Base-by-base conservation (phyloP, 1,139 yeast genomes). In the Scheffersomyces cryptocercus region DNA sequence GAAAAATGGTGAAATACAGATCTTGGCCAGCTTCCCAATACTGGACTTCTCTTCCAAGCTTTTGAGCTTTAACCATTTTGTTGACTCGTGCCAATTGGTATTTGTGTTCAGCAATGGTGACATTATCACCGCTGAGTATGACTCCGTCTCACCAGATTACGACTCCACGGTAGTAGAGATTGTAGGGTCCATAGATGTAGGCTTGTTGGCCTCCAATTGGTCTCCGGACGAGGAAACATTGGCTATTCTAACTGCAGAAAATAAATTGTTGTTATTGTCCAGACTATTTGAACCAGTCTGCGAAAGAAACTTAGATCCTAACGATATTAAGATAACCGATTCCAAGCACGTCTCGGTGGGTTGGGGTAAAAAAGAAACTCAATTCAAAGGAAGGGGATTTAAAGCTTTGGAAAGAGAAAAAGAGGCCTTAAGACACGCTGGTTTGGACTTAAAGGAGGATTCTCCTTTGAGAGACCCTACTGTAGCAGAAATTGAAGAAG, bases 331-430 rank as follows among this genome's bases (percentile, higher is more conserved):
- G 39, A 68, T 72, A 35, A 68, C 81, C 34, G 77, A 82, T 43
- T 83, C 91, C 3, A 85, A 85, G 54, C 97, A 93, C 58, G 97
- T 95, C 29, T 85, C 95, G 15, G 97, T 93, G 32, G 99, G 99
- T 14, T 95, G 99, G 99, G 99, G 99, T 58, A 88, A 87, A 54
- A 84, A 86, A 51, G 99, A 93, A 64, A 95, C 99, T 0, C 99
- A 95, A 65, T 95, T 95, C 64, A 85, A 88, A 64, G 99, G 99
- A 40, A 84, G 81, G 56, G 99, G 99, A 47, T 93, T 89, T 35
- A 84, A 84, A 55, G 91, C 88, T n/a, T 58, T 79, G 49, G 93
- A 86, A 63, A 76, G 91, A 64, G 86, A 82, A 55, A 63, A 51
- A 16, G 68, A 67, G 39, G 77, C 85, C 24, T 71, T 85, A 52